Conservation (phyloP, 176 grass and related monocot species). For the Aegilops longissima region DNA sequence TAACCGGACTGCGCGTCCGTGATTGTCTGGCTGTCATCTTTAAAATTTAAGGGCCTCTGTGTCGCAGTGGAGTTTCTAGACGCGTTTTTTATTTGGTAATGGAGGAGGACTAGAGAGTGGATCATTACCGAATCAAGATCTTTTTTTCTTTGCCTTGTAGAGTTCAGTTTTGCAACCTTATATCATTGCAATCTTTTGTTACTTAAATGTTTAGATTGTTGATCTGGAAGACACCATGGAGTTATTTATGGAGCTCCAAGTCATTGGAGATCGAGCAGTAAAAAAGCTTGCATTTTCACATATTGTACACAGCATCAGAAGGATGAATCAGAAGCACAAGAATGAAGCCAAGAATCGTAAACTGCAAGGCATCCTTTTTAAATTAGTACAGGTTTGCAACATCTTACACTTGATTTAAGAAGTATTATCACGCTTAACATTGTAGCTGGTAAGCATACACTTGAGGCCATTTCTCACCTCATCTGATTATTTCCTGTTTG, state of each 20-base stretch:
- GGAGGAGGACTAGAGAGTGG: neutral
- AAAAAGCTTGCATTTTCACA: conserved; percentile 93
- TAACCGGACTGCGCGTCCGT: neutral
- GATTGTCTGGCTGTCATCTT: neutral
- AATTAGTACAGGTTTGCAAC: conserved; percentile 66
- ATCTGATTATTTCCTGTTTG: neutral
- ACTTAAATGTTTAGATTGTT: conserved; percentile 51
- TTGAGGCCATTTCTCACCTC: neutral
- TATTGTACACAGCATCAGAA: conserved; percentile 78
- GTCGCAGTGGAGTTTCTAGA: neutral
- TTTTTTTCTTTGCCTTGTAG: neutral
- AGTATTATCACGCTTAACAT: neutral
- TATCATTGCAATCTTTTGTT: neutral
- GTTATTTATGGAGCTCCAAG: conserved; percentile 91
- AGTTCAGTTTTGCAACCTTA: neutral
- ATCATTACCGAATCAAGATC: neutral
- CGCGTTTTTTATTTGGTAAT: neutral
- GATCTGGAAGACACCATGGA: conserved; percentile 82
- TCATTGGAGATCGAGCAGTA: conserved; percentile 71
- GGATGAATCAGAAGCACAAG: conserved; percentile 96
- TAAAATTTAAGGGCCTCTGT: neutral
- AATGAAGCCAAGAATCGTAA: conserved; percentile 80
- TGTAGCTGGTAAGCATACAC: neutral
- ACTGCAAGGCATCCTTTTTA: conserved; percentile 78
- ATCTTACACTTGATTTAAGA: neutral